A percentile compares a stretch with the other conserved stretches of the same genome.
phyloP scores from a whole-genome alignment of 2,329 filamentous ascomycete genomes.

The Aureobasidium sp. region DNA sequence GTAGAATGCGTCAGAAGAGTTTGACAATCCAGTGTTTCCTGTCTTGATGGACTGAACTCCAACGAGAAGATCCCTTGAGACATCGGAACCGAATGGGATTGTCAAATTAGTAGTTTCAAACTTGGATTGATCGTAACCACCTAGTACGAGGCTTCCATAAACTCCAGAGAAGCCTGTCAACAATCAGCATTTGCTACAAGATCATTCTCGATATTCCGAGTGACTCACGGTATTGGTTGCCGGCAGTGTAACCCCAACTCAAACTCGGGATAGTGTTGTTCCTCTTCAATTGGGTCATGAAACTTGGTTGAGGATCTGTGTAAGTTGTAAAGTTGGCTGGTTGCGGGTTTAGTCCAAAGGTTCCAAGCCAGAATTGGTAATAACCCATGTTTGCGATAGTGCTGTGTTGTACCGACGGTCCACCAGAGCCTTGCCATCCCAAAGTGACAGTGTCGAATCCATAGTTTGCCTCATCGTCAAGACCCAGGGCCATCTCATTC shows the following conservation, averaged over 20 bases:
- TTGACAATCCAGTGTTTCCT: conserved; percentile 15
- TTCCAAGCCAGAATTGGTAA: conserved; percentile 28
- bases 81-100: conserved; percentile 26
- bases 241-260: conserved; percentile 33
- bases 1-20: conserved; percentile 31
- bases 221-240: conserved; percentile 29
- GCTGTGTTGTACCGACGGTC: conserved; percentile 25
- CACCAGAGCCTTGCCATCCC: conserved; percentile 30
- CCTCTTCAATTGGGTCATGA: conserved; percentile 26
- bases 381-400: conserved; percentile 21
- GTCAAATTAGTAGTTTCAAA: conserved; percentile 30
- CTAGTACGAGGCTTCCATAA: conserved; percentile 32
- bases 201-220: background rate
- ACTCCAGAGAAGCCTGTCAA: conserved; percentile 24
- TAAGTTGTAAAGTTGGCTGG: conserved; percentile 32
- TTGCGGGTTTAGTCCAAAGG: conserved; percentile 30
- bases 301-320: conserved; percentile 30
- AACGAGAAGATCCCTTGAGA: conserved; percentile 29
- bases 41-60: conserved; percentile 27
- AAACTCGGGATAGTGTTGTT: conserved; percentile 30
- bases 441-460: conserved; percentile 30
- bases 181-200: background rate
- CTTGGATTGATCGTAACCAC: conserved; percentile 34
- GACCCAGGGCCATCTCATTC: conserved; percentile 46
- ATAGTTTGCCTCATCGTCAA: conserved; percentile 24